phyloP scores from a whole-genome alignment of 2,329 filamentous ascomycete genomes.

The Neofusicoccum parvum region DNA sequence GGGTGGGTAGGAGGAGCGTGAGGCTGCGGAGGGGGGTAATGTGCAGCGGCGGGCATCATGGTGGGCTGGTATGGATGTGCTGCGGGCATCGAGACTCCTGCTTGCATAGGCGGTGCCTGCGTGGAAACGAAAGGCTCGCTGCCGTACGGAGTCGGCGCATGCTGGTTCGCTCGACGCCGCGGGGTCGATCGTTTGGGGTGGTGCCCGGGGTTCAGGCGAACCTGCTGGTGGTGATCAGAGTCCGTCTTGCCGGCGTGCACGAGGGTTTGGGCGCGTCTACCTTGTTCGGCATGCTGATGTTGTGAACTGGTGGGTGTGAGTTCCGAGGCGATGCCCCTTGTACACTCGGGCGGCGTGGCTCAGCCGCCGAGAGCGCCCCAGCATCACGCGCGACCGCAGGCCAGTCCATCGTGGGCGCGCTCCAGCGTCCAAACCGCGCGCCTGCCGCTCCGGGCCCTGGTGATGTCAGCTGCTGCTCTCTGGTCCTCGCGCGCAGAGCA shows the following conservation, averaged over 20 bases:
- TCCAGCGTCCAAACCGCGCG: too few relatives aligned
- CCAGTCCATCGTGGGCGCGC: too few relatives aligned
- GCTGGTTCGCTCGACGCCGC: constrained; percentile 19
- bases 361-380: constrained; percentile 7
- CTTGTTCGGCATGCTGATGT: constrained; percentile 16
- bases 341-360: background rate
- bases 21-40: constrained; percentile 14
- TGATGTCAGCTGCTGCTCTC: background rate
- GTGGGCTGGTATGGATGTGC: constrained; percentile 20
- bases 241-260: background rate
- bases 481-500: background rate
- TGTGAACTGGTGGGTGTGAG: background rate
- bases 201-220: constrained; percentile 20
- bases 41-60: constrained; percentile 19
- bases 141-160: constrained; percentile 18
- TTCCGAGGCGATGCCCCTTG: constrained; percentile 13
- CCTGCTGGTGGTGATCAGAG: constrained; percentile 17
- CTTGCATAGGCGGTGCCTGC: constrained; percentile 19
- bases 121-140: constrained; percentile 20
- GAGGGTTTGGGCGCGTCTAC: background rate
- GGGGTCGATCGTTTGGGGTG: constrained; percentile 19
- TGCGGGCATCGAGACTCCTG: constrained; percentile 18
- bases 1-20: constrained; percentile 11
- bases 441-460: background rate
- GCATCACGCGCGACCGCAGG: background rate